These are phyloP conservation scores for Termitomyces eurrhizus DNA, from an alignment of 768 basidiomycete genomes.

Conservation along the genomic window DNA sequence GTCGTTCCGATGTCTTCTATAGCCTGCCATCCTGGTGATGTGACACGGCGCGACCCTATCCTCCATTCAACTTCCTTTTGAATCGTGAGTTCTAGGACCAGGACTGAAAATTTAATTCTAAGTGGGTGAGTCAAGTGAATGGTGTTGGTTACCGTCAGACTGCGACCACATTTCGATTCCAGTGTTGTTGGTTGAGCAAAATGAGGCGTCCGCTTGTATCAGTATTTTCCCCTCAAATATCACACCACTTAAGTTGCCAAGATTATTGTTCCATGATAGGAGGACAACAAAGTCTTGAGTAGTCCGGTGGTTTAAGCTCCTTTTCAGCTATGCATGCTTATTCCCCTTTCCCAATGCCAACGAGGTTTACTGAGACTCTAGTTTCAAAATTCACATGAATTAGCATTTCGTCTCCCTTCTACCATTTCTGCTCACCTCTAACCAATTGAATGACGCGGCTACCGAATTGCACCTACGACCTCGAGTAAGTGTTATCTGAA, in stretches of 20 bases:
- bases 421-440: background rate
- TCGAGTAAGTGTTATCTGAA: background rate
- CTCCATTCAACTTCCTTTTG: background rate
- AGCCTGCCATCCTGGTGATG: background rate
- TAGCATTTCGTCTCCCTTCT: background rate
- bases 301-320: background rate
- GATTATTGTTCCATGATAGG: background rate
- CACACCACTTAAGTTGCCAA: background rate
- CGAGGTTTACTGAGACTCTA: background rate
- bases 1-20: background rate
- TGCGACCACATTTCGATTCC: background rate
- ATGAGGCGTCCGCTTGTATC: background rate
- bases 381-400: background rate
- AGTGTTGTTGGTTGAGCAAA: background rate
- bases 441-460: background rate
- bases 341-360: background rate
- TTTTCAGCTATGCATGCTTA: background rate
- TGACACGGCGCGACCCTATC: background rate
- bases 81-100: background rate
- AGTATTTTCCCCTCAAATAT: background rate
- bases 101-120: background rate
- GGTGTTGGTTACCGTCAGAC: background rate
- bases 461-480: background rate
- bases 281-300: background rate
- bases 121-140: background rate